Conservation (phyloP, 768 basidiomycete genomes). For the Boletus edulis region DNA sequence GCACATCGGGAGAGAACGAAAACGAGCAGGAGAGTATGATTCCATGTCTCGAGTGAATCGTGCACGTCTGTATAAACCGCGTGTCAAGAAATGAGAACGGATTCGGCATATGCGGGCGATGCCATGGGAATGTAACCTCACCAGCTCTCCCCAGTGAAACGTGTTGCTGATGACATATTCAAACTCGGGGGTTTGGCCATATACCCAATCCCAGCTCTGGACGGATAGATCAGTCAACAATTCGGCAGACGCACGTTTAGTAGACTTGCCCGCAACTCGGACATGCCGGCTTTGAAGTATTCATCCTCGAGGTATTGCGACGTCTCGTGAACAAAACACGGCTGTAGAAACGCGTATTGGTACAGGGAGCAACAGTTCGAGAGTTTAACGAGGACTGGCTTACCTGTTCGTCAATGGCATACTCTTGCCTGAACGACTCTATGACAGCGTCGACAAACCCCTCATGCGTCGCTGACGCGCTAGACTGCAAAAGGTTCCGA, state of each 20-base stretch:
- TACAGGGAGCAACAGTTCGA: background rate
- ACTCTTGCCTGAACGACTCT: slow-evolving; percentile 62
- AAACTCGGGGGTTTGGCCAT: slow-evolving; percentile 93
- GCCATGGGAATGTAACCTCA: slow-evolving; percentile 25
- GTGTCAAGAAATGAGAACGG: background rate
- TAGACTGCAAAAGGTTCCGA: slow-evolving; percentile 68
- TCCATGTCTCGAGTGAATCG: slow-evolving; percentile 66
- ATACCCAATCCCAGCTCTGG: slow-evolving; percentile 92
- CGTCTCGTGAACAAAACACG: slow-evolving; percentile 44
- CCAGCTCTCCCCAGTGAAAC: slow-evolving; percentile 55
- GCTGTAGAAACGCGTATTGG: slow-evolving; percentile 29
- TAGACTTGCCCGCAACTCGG: slow-evolving; percentile 63
- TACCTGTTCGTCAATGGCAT: slow-evolving; percentile 40
- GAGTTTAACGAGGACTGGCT: background rate
- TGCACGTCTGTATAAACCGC: slow-evolving; percentile 30
- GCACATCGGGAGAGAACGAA: background rate
- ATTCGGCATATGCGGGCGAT: background rate
- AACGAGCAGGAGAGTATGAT: slow-evolving; percentile 32
- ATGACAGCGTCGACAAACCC: slow-evolving; percentile 69
- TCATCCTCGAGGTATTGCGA: slow-evolving; percentile 43
- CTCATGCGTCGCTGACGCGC: slow-evolving; percentile 56
- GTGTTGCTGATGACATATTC: slow-evolving; percentile 49
- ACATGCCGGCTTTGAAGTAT: slow-evolving; percentile 67
- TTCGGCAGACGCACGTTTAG: background rate
- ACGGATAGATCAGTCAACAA: background rate